A percentile compares a stretch with the other conserved stretches of the same genome.
phyloP scores from a whole-genome alignment of 495 filamentous ascomycete genomes.

The Pyrenula massariospora region DNA sequence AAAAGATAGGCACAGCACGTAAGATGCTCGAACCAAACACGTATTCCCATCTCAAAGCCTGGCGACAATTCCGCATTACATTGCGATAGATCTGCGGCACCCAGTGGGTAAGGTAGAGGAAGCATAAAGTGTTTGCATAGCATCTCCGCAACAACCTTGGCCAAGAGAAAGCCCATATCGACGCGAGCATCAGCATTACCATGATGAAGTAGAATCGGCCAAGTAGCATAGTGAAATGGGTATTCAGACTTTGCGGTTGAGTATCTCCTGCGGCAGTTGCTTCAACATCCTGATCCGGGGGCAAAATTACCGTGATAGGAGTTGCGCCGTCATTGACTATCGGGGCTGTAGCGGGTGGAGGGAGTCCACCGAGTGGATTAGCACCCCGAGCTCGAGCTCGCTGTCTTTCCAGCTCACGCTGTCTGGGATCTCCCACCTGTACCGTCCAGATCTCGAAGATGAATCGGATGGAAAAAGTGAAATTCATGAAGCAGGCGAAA shows the following conservation, averaged over 20 bases:
- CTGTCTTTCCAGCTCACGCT: conserved; percentile 36
- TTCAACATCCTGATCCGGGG: conserved; percentile 72
- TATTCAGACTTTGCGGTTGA: conserved; percentile 27
- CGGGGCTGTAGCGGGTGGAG: conserved; percentile 49
- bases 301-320: conserved; percentile 54
- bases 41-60: conserved; percentile 78
- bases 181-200: conserved; percentile 58
- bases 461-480: conserved; percentile 70
- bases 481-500: conserved; percentile 62
- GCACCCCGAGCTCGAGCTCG: conserved; percentile 14
- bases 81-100: conserved; percentile 84
- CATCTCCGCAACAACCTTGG: conserved; percentile 51
- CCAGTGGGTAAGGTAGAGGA: conserved; percentile 83
- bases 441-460: conserved; percentile 79
- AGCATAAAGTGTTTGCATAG: conserved; percentile 57
- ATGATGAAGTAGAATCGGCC: conserved; percentile 66
- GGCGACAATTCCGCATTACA: conserved; percentile 78
- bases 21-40: conserved; percentile 72
- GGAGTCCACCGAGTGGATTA: conserved; percentile 34
- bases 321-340: conserved; percentile 33
- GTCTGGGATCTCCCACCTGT: conserved; percentile 70
- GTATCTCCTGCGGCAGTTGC: conserved; percentile 38
- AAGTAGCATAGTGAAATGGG: conserved; percentile 64
- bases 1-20: conserved; percentile 64
- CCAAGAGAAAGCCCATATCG: conserved; percentile 65